phyloP scores from a whole-genome alignment of 73 alveolate genomes.

The Chromera velia region DNA sequence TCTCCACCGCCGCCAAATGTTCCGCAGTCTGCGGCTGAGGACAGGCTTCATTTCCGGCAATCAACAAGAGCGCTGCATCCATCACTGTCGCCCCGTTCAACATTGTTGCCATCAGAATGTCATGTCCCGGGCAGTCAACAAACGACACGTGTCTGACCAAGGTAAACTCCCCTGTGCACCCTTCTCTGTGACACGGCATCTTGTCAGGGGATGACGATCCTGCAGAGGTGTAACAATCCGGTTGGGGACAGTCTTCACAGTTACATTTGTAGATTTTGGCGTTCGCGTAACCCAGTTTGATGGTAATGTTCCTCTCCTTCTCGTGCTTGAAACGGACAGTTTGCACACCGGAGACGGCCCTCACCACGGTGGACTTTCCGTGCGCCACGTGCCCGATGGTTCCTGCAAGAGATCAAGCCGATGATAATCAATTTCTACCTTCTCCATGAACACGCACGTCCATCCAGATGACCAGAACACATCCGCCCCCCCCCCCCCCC shows the following conservation, averaged over 20 bases:
- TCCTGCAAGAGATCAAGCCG: slow-evolving; percentile 49
- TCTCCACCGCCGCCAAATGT: slow-evolving; percentile 98
- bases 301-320: slow-evolving; percentile 93
- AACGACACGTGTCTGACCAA: slow-evolving; percentile 95
- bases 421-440: neutral
- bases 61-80: slow-evolving; percentile 79
- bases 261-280: slow-evolving; percentile 94
- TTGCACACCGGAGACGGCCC: slow-evolving; percentile 24
- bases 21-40: slow-evolving; percentile 98
- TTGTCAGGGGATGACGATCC: slow-evolving; percentile 15
- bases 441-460: neutral
- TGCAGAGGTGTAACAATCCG: slow-evolving; percentile 13
- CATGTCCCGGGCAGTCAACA: slow-evolving; percentile 90
- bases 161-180: slow-evolving; percentile 6
- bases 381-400: slow-evolving; percentile 99
- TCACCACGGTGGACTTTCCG: slow-evolving; percentile 91
- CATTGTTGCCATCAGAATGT: slow-evolving; percentile 96
- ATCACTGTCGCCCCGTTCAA: slow-evolving; percentile 95
- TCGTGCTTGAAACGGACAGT: slow-evolving; percentile 74
- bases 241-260: slow-evolving; percentile 42
- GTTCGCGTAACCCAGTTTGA: slow-evolving; percentile 97
- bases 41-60: slow-evolving; percentile 90
- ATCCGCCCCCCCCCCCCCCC: neutral
- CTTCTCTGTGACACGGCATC: neutral
- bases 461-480: neutral